Conservation (phyloP, 2,329 filamentous ascomycete genomes). For the Neopestalotiopsis sp. region DNA sequence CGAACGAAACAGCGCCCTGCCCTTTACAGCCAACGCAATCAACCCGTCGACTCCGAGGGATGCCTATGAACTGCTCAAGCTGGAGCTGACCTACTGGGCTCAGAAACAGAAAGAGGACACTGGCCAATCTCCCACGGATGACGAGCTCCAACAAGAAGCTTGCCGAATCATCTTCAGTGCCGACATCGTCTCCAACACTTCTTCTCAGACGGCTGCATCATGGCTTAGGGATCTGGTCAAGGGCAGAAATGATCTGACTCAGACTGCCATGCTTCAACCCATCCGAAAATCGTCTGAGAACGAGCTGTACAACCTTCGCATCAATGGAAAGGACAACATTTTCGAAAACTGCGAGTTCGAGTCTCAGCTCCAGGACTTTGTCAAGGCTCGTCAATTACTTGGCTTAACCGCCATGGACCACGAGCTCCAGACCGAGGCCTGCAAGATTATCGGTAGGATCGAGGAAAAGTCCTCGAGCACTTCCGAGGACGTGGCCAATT, state of each 20-base stretch:
- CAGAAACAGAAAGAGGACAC: constrained; percentile 48
- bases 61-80: constrained; percentile 66
- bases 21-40: constrained; percentile 53
- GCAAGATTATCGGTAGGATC: constrained; percentile 60
- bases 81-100: constrained; percentile 60
- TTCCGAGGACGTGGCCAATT: constrained; percentile 57
- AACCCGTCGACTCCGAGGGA: constrained; percentile 54
- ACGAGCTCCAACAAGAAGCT: constrained; percentile 62
- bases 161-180: constrained; percentile 62
- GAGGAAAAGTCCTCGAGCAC: constrained; percentile 57
- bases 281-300: constrained; percentile 52
- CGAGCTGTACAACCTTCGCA: constrained; percentile 52
- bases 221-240: constrained; percentile 67
- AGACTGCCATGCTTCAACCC: constrained; percentile 53
- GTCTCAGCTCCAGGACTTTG: constrained; percentile 57
- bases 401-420: constrained; percentile 65
- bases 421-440: constrained; percentile 65
- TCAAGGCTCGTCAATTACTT: constrained; percentile 54
- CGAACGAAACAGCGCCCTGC: constrained; percentile 62
- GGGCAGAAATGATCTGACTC: constrained; percentile 47
- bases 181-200: constrained; percentile 50
- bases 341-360: constrained; percentile 64
- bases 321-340: constrained; percentile 63
- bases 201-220: constrained; percentile 43
- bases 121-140: constrained; percentile 50